phyloP scores from a whole-genome alignment of 2,329 filamentous ascomycete species.

The Aspergillus hiratsukae region DNA sequence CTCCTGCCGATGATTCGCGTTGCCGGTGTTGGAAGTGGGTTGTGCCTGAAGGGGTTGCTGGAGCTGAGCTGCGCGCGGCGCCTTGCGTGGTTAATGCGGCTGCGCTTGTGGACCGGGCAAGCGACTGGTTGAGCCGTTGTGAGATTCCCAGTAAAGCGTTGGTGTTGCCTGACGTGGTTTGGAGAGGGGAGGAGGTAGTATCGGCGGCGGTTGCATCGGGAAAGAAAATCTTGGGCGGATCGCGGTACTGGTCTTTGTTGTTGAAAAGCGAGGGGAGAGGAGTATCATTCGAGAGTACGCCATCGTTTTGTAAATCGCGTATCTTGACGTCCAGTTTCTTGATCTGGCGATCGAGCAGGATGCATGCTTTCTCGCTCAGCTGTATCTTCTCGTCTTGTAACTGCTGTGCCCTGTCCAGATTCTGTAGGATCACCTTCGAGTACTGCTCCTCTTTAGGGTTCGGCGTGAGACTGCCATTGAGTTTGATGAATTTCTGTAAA shows the following conservation, averaged over 20 bases:
- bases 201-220: conserved; percentile 43
- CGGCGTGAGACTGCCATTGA: conserved; percentile 56
- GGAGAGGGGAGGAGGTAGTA: conserved; percentile 46
- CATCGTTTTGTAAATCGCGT: conserved; percentile 55
- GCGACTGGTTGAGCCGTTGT: conserved; percentile 43
- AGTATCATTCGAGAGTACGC: conserved; percentile 56
- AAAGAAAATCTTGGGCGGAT: conserved; percentile 47
- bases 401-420: conserved; percentile 53
- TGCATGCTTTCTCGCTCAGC: conserved; percentile 56
- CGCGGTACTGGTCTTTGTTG: conserved; percentile 39
- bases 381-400: conserved; percentile 61
- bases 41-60: conserved; percentile 40
- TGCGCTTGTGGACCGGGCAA: conserved; percentile 27
- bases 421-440: conserved; percentile 52
- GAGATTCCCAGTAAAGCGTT: conserved; percentile 51
- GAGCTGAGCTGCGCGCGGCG: conserved; percentile 40
- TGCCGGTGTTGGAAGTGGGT: conserved; percentile 45
- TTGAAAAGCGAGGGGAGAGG: conserved; percentile 57
- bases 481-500: conserved; percentile 62
- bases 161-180: conserved; percentile 53
- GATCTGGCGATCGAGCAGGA: conserved; percentile 59
- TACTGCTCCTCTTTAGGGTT: conserved; percentile 63
- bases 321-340: conserved; percentile 61
- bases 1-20: conserved; percentile 52
- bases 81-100: conserved; percentile 37